Percentiles rank a stretch among this genome's conserved stretches.
phyloP scores from a whole-genome alignment of 2,329 filamentous ascomycete genomes.

The Akanthomyces lecanii region DNA sequence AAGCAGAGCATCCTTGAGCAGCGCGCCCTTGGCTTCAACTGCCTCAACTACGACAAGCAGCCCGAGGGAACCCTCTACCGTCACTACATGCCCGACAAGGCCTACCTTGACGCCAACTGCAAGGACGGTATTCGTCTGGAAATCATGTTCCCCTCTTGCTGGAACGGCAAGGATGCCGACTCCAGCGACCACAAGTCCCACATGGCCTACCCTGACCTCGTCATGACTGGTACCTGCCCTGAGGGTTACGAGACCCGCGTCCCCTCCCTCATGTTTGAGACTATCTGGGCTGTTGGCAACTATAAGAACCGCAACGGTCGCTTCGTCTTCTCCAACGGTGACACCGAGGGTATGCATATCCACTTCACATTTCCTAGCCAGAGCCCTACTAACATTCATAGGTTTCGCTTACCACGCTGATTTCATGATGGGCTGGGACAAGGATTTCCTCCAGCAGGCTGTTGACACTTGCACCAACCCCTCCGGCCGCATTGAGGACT shows the following conservation, averaged over 20 bases:
- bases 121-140: conserved; percentile 77
- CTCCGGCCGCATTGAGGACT: conserved; percentile 68
- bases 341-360: conserved; percentile 58
- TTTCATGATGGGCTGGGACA: conserved; percentile 76
- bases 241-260: conserved; percentile 62
- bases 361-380: background rate
- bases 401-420: conserved; percentile 76
- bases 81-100: conserved; percentile 76
- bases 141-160: conserved; percentile 85
- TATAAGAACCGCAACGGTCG: conserved; percentile 60
- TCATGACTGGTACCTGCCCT: conserved; percentile 75
- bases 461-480: conserved; percentile 68
- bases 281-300: conserved; percentile 70
- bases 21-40: conserved; percentile 92
- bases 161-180: conserved; percentile 64
- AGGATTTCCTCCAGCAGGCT: conserved; percentile 64
- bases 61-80: conserved; percentile 75
- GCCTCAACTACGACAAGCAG: conserved; percentile 68
- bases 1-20: conserved; percentile 65
- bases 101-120: conserved; percentile 76
- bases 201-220: conserved; percentile 71
- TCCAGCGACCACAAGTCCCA: conserved; percentile 57
- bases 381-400: conserved; percentile 26
- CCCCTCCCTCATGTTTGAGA: conserved; percentile 77
- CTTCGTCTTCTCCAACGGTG: conserved; percentile 76